Evolutionary conservation across 1,139 yeast species (phyloP), one percentile per base, ranked within the genome.

Genomic region (Geotrichum citri-aurantii): DNA sequence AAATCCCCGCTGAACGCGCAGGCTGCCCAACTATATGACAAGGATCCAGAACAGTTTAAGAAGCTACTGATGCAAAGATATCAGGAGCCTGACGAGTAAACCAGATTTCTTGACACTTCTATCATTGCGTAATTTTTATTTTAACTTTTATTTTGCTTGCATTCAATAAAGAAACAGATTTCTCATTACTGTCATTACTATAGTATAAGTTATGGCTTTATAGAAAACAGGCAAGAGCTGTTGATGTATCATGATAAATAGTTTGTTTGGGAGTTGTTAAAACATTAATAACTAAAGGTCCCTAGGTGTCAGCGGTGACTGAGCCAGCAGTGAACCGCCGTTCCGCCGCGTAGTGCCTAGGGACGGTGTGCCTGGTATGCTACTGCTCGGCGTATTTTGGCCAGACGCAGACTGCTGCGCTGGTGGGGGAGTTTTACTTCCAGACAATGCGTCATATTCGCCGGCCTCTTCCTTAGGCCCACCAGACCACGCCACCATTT

Each of bases 1-100:
- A 74, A 72, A 49, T 77, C 81, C 14, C 84, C 84, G 2, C 68
- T 81, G 56, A 81, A 81, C 63, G 80, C 78, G 12, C 79, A 77
- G 69, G 79, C 82, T 26, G 82, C 83, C 26, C 75, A 73, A 53
- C 68, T 79, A 52, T 80, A 82, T 81, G 79, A 76, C 62, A 64
- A 67, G 50, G 68, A 75, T 61, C 79, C 79, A 58, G 69, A 67
- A 10, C 81, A 79, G 65, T 82, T 77, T 69, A 75, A 77, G 66
- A 72, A 77, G 21, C 71, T 79, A 56, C 66, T 80, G 61, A 64
- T 74, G 72, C 76, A 73, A 63, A 71, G 81, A 50, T 79, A 79
- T 66, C 77, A 77, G 65, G 79, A 76, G 61, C 68, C 71, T 51
- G 76, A 74, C 37, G 75, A 69, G 53, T 59, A 61, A 59, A 33